These are phyloP conservation scores for Huntiella decipiens DNA, from an alignment of 2,329 filamentous ascomycete species.

Conservation along the genomic window DNA sequence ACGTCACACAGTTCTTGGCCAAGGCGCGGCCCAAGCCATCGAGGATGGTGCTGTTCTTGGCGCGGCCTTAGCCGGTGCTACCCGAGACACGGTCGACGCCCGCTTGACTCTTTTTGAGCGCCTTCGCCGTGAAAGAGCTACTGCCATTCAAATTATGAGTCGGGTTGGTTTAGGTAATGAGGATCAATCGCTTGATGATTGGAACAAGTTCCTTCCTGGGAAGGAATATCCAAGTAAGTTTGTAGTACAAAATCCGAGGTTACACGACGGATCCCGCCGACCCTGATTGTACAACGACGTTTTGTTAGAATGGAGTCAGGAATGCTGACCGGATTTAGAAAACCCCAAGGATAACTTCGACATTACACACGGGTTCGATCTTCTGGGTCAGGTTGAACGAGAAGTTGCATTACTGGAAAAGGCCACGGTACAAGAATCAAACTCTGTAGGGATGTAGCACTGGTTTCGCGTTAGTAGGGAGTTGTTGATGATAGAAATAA, in stretches of 20 bases:
- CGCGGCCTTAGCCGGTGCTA: constrained; percentile 15
- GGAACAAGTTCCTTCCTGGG: background rate
- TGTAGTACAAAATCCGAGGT: background rate
- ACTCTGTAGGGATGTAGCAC: background rate
- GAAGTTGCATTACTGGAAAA: background rate
- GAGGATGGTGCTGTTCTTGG: constrained; percentile 20
- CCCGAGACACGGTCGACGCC: constrained; percentile 13
- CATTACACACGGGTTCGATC: constrained; percentile 1
- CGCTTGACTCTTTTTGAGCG: constrained; percentile 15
- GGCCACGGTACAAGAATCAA: background rate
- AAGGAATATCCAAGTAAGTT: constrained; percentile 1
- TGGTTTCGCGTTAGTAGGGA: background rate
- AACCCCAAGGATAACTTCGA: background rate
- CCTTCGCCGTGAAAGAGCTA: constrained; percentile 16
- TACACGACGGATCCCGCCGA: too few relatives aligned
- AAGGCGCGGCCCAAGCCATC: constrained; percentile 20
- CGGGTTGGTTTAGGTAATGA: background rate
- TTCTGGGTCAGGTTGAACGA: background rate
- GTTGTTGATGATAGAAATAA: background rate
- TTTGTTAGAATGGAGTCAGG: too few relatives aligned
- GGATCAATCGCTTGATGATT: background rate
- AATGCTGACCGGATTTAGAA: background rate
- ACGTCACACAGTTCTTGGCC: constrained; percentile 20
- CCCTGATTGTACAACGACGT: too few relatives aligned
- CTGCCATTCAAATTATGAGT: constrained; percentile 22